These are phyloP conservation scores for Vittaforma corneae DNA, from an alignment of 371 early-diverging fungal species.

Conservation along the genomic window DNA sequence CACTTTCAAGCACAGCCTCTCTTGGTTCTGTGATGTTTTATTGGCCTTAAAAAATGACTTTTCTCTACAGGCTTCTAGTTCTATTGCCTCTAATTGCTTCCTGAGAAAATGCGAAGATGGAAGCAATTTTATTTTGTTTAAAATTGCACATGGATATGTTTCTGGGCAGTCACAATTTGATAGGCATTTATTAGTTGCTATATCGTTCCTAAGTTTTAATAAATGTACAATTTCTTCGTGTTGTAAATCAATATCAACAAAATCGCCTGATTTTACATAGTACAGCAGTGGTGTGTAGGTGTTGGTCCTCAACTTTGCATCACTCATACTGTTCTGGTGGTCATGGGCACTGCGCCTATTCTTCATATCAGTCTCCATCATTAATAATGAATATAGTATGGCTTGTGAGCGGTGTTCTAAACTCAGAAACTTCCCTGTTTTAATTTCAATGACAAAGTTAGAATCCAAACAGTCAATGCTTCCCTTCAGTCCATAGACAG, in stretches of 20 bases:
- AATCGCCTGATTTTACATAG: slow-evolving; percentile 22
- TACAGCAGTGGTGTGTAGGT: slow-evolving; percentile 20
- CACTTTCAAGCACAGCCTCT: background rate
- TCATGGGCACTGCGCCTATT: background rate
- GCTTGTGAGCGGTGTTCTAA: slow-evolving; percentile 44
- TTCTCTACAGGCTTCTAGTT: slow-evolving; percentile 13
- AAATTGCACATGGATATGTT: slow-evolving; percentile 10
- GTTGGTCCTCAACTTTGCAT: no score
- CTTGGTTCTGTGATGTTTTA: background rate
- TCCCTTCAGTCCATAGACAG: slow-evolving; percentile 37
- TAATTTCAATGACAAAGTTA: slow-evolving; percentile 40
- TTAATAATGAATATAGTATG: slow-evolving; percentile 39
- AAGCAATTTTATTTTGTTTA: slow-evolving; percentile 17
- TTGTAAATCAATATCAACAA: slow-evolving; percentile 23
- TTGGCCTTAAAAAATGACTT: slow-evolving; percentile 1
- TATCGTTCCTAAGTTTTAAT: slow-evolving; percentile 32
- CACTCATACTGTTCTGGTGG: background rate
- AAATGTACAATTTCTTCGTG: slow-evolving; percentile 41
- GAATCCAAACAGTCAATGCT: slow-evolving; percentile 32
- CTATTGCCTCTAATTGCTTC: slow-evolving; percentile 32
- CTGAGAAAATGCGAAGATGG: slow-evolving; percentile 25
- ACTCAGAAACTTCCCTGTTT: slow-evolving; percentile 25
- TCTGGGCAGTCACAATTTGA: slow-evolving; percentile 14
- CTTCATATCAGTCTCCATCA: slow-evolving; percentile 19
- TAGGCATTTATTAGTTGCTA: slow-evolving; percentile 2